These are phyloP conservation scores for Kalanchoe fedtschenkoi DNA, from an alignment of 164 flowering plant genomes.

Conservation along the genomic window DNA sequence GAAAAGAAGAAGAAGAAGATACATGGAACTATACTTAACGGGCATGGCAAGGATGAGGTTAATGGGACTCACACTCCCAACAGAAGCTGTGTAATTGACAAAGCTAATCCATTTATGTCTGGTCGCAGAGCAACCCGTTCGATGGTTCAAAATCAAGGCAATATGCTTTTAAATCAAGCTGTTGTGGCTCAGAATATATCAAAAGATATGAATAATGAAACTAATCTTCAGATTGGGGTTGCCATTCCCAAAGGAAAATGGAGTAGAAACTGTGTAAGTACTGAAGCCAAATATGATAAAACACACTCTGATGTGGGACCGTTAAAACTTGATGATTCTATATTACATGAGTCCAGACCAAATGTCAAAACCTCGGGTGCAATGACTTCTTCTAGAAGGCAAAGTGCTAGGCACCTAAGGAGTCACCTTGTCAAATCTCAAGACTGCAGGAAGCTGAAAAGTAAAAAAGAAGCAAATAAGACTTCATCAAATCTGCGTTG, in stretches of 20 bases:
- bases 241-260: slow-evolving; percentile 7
- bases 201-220: slow-evolving; percentile 10
- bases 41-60: slow-evolving; percentile 8
- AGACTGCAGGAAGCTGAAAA: neutral
- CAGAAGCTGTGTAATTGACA: slow-evolving; percentile 12
- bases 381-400: neutral
- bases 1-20: slow-evolving; percentile 10
- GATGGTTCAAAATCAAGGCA: slow-evolving; percentile 44
- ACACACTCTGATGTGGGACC: neutral
- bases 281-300: neutral
- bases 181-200: slow-evolving; percentile 6
- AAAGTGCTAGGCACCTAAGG: neutral
- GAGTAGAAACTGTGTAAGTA: neutral
- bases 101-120: slow-evolving; percentile 9
- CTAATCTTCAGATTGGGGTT: slow-evolving; percentile 8
- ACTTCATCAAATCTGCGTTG: neutral
- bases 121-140: neutral
- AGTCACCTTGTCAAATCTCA: neutral
- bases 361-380: neutral
- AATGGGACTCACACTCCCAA: slow-evolving; percentile 10
- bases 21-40: slow-evolving; percentile 1
- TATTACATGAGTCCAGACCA: neutral
- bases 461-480: neutral
- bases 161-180: slow-evolving; percentile 10
- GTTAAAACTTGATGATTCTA: neutral